Conservation (phyloP, 176 grass and related monocot species). For the Avena atlantica region DNA sequence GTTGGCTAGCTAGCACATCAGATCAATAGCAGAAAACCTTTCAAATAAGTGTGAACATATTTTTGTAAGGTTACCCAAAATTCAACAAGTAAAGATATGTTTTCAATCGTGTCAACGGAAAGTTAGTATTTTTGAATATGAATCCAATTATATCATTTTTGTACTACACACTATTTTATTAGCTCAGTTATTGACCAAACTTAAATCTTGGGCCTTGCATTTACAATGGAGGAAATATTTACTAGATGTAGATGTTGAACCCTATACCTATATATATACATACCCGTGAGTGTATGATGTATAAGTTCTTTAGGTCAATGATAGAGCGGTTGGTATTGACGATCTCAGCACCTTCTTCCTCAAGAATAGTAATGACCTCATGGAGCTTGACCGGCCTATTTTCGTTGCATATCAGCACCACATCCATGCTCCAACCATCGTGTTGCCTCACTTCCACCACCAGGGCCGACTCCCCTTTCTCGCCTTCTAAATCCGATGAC, state of each 20-base stretch:
- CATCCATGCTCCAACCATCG: conserved; percentile 50
- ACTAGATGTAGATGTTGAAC: not conserved
- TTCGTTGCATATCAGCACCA: conserved; percentile 46
- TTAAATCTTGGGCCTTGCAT: not conserved
- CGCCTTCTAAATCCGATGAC: not conserved
- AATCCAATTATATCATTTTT: not conserved
- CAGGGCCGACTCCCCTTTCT: not conserved
- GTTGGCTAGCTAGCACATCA: no score
- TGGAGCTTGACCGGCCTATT: conserved; percentile 53
- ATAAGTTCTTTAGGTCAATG: conserved; percentile 39
- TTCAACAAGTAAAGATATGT: no score
- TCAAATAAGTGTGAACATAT: not conserved
- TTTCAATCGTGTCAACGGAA: not conserved
- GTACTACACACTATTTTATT: not conserved
- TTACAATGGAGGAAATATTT: not conserved
- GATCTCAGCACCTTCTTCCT: conserved; percentile 76
- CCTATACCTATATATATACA: not conserved
- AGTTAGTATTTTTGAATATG: not conserved
- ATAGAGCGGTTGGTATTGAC: conserved; percentile 47
- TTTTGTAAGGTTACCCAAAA: not conserved
- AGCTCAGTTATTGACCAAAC: not conserved
- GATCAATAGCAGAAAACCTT: not conserved
- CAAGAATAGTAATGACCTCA: conserved; percentile 56
- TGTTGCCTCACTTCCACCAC: conserved; percentile 56
- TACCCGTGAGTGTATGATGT: conserved; percentile 67